Evolutionary conservation across 164 flowering plant species (phyloP), one percentile per base, ranked within the genome.

Genomic region (Protea cynaroides): DNA sequence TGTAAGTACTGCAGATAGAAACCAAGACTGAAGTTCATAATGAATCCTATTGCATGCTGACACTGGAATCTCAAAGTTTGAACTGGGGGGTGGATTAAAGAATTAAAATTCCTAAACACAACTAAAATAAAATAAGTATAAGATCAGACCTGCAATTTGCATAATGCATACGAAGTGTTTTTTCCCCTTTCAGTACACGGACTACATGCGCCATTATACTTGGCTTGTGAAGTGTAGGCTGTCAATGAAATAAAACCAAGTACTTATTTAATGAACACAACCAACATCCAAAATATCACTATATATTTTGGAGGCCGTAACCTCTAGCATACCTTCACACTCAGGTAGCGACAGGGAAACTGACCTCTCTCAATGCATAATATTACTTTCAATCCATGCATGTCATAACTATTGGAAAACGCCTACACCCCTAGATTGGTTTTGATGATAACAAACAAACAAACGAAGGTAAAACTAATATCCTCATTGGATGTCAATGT

Each of bases 161-260:
- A 78, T 94, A 94, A 72, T 94, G 99, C 93, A 91, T 88, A 8
- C 99, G 91, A 56, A 94, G 71, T 25, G 99, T 94, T 76, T 83
- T 94, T 74, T 94, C 97, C 59, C 96, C 97, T 61, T 83, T 82
- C 72, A 94, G 65, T 14, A 94, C 94, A 67, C 97, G 97, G 72
- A 91, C 99, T 38, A 80, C 78, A 74, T 91, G 97, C 12, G 96
- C 99, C 97, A 91, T 91, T 75, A 94, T 91, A 80, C 99, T 84
- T 22, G 97, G 90, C 75, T 94, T 94, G 80, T 94, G 99, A 65
- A 94, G 96, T 25, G 99, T 94, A 59, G 99, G 99, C 99, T 94
- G 89, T 66, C 65, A 80, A 53, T 19, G 29, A 40, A 64, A 37
- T 64, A 61, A 47, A 37, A 49, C 6, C 12, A 44, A 61, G 12